Evolutionary conservation across 805 yeast species (phyloP), one percentile per base, ranked within the genome.

Genomic region (Suhomyces emberorum): DNA sequence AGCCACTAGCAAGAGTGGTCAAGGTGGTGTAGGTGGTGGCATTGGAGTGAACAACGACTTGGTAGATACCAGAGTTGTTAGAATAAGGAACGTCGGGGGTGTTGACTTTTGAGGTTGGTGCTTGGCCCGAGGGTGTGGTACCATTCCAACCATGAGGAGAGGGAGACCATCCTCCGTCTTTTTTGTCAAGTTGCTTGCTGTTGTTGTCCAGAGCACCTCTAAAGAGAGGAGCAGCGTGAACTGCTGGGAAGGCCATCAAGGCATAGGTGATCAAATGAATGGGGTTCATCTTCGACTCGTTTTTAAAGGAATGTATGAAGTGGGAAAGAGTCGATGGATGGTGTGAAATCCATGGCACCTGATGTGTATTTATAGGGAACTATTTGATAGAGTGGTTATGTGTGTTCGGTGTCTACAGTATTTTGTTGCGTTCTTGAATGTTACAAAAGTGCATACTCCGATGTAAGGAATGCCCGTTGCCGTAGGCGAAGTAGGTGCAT

Each of bases 301-400:
- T 14, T 15, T 15, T 4, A 19, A 32, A 32, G 35, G 35, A 32
- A 15, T 25, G 35, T 32, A 32, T 30, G 24, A 32, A 30, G 24
- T 32, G 35, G 35, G 35, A 32, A 19, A 70, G 22, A 31, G 28
- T 11, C 23, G 25, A 17, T 15, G 22, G 20, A 12, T 32, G 22
- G 9, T 7, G 9, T 7, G 22, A 20, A 20, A 20, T 9, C 22
- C n/a, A n/a, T n/a, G n/a, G n/a, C n/a, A n/a, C n/a, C n/a, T n/a
- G n/a, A n/a, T n/a, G n/a, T n/a, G n/a, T n/a, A n/a, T n/a, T n/a
- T n/a, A n/a, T n/a, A n/a, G n/a, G n/a, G n/a, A n/a, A n/a, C n/a
- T n/a, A n/a, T n/a, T n/a, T n/a, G n/a, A n/a, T n/a, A n/a, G n/a
- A n/a, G n/a, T n/a, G n/a, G n/a, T n/a, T n/a, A n/a, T n/a, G n/a